These are phyloP conservation scores for Paramecium pentaurelia DNA, from an alignment of 73 alveolate species.

Conservation along the genomic window DNA sequence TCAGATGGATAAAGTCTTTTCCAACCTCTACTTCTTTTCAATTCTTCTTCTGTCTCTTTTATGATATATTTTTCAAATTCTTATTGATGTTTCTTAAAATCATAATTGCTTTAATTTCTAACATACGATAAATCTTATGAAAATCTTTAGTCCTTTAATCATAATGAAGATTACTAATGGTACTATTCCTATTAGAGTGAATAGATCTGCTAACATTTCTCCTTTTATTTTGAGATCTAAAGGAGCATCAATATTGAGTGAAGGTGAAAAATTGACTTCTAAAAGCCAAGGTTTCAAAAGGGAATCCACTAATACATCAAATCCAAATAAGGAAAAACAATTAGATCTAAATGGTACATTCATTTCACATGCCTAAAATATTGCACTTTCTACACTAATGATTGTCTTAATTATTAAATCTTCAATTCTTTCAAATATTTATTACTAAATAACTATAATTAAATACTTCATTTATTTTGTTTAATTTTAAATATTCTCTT, in stretches of 20 bases:
- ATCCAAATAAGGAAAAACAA: slow-evolving; percentile 93
- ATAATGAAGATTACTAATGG: slow-evolving; percentile 61
- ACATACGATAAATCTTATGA: slow-evolving; percentile 19
- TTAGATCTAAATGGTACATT: slow-evolving; percentile 72
- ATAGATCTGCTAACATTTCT: slow-evolving; percentile 82
- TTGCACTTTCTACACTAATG: slow-evolving; percentile 73
- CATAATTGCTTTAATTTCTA: neutral
- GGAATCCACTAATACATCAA: slow-evolving; percentile 88
- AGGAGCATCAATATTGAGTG: slow-evolving; percentile 84
- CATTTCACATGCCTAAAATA: slow-evolving; percentile 77
- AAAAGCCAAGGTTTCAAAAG: slow-evolving; percentile 87
- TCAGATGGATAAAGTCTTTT: slow-evolving; percentile 66
- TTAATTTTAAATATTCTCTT: slow-evolving; percentile 52
- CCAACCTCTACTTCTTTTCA: neutral
- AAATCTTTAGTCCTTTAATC: slow-evolving; percentile 43
- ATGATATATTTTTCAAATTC: slow-evolving; percentile 47
- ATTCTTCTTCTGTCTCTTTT: slow-evolving; percentile 73
- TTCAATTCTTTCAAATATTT: slow-evolving; percentile 66
- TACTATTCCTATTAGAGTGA: slow-evolving; percentile 82
- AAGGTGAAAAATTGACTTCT: slow-evolving; percentile 90
- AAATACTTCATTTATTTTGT: slow-evolving; percentile 17
- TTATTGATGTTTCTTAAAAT: neutral
- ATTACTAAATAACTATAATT: neutral
- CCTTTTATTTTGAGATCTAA: slow-evolving; percentile 85
- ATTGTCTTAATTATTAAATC: slow-evolving; percentile 88